Evolutionary conservation across 352 stramenopile species (phyloP), one percentile per base, ranked within the genome.

Genomic region (Phytophthora ramorum): DNA sequence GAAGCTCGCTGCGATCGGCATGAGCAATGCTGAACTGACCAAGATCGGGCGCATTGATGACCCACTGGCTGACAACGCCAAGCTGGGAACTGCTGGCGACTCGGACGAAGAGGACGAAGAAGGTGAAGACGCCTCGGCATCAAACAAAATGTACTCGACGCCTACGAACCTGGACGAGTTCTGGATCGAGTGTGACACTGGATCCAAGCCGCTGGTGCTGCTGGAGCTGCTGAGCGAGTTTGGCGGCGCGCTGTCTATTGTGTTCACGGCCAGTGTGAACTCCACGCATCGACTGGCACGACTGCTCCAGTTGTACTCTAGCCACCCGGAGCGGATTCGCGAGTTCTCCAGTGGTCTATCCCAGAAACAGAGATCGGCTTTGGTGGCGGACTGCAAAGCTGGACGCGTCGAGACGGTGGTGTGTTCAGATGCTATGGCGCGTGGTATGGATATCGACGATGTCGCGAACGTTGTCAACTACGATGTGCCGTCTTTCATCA

Each of bases 201-300:
- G 93, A 65, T 95, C 97, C 54, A 99, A 99, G 73, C 97, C 97
- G 26, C 73, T 99, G 32, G 88, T 98, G 32, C 76, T 99, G 35
- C 76, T 99, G 19, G 90, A 98, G 43, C 79, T 99, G 13, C 78
- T 99, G 44, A 88, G 91, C 45, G 75, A 93, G 56, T 89, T 87
- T 79, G 71, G 49, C n/a, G 74, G 71, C 24, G 66, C 86, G 34
- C 75, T 97, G 22, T 89, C 91, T 46, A 95, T 99, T 57, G 90
- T 99, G 5, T 99, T 99, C 75, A 98, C 96, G 14, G 93, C 93
- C 9, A 99, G 95, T 61, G 84, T 99, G 12, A 98, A 99, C 75
- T 97, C 97, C 14, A 98, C 97, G 12, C 96, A 99, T 77, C 91
- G 97, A 41, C 79, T 99, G n/a, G 87, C 92, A 14, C 83, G 93